Evolutionary conservation across 768 basidiomycete genomes (phyloP), one percentile per base, ranked within the genome.

Genomic region (Agaricus subrufescens): DNA sequence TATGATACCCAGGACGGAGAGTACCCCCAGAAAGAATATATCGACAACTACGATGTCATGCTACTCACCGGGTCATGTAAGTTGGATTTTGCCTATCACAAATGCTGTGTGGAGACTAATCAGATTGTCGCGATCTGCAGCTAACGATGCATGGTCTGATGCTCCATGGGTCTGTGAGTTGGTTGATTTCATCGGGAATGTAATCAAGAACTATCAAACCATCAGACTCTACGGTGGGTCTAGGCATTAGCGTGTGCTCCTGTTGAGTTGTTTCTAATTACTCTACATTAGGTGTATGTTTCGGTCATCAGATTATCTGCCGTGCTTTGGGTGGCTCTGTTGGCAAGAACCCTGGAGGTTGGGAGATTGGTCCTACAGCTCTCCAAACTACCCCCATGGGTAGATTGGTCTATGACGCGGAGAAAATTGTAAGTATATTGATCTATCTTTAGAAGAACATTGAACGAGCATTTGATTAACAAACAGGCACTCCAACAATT

Each of bases 61-160:
- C 70, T 97, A 54, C 74, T 95, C 57, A 89, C 87, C 0, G 95
- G 95, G 0, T 91, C 91, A 11, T 84, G 94, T 95, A 27, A 10
- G 43, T 27, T 37, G 7, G 9, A 19, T 19, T 8, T 54, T 46
- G 25, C 7, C 12, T 12, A 10, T 46, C 45, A 5, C 27, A 30
- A 30, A 11, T 34, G 7, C 11, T 11, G 8, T 6, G 34, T 34
- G 7, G 34, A 34, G 11, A 30, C 5, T 34, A 5, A 19, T 11
- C 23, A 29, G 40, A n/a, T 19, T 19, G 19, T 19, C 12, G 30
- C 30, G 10, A 30, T 1, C 34, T 42, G 63, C 31, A 92, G 92
- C 85, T 31, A 79, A 85, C 0, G 84, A 85, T 23, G 93, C 92
- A 3, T 87, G 90, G 68, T 83, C 87, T 56, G 72, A 86, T 52